Conservation (phyloP, 768 basidiomycete genomes). For the Collybia sp. region DNA sequence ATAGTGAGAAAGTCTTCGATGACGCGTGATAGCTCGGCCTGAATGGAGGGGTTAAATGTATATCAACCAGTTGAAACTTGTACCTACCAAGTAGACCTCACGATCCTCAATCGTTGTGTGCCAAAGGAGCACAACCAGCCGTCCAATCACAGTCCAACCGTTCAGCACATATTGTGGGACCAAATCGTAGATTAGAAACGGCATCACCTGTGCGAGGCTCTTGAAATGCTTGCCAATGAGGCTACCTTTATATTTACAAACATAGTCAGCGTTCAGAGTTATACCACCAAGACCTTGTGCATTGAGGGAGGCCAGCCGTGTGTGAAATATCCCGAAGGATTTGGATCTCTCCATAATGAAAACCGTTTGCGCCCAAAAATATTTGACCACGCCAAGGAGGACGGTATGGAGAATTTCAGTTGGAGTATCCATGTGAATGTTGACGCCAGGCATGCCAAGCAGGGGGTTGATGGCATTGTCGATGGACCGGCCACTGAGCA, state of each 20-base stretch:
- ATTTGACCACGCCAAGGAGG: not conserved
- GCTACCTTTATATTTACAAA: not conserved
- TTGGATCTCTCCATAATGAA: not conserved
- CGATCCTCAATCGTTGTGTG: constrained; percentile 17
- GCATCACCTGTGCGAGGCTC: constrained; percentile 18
- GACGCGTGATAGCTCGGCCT: not conserved
- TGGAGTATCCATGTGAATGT: constrained; percentile 1
- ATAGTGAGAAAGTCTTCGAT: not conserved
- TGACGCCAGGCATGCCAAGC: constrained; percentile 3
- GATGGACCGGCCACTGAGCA: not conserved
- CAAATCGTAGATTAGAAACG: constrained; percentile 18
- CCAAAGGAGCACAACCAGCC: constrained; percentile 14
- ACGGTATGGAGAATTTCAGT: not conserved
- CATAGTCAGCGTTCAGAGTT: not conserved
- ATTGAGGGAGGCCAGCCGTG: not conserved
- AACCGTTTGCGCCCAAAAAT: not conserved
- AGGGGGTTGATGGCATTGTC: constrained; percentile 2
- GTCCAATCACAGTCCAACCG: constrained; percentile 15
- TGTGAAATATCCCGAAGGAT: not conserved
- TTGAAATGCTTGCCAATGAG: constrained; percentile 13
- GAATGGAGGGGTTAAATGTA: not conserved
- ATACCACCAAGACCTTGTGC: not conserved
- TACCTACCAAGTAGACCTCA: constrained; percentile 12
- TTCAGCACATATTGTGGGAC: constrained; percentile 8
- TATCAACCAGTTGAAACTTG: not conserved